These are phyloP conservation scores for Alternaria solani DNA, from an alignment of 2,329 filamentous ascomycete genomes.

Conservation along the genomic window DNA sequence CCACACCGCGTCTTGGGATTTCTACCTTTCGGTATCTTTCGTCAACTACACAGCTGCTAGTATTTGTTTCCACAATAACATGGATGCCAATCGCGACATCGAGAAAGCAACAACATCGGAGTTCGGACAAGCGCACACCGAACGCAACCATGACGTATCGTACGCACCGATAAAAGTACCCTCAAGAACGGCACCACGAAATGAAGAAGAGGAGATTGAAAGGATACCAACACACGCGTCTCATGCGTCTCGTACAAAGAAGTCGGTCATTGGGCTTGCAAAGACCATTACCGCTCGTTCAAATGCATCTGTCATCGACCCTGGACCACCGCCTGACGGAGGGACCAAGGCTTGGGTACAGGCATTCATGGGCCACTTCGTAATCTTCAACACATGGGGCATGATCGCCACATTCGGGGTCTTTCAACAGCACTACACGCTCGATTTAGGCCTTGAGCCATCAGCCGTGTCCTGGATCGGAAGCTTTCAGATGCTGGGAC, in stretches of 20 bases:
- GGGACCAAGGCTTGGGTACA: conserved; percentile 51
- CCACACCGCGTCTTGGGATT: not conserved
- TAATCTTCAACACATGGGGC: conserved; percentile 50
- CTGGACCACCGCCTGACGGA: conserved; percentile 50
- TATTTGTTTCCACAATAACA: not conserved
- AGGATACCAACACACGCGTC: conserved; percentile 15
- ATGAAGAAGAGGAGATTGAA: conserved; percentile 18
- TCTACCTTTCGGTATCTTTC: not conserved
- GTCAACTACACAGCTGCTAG: no score
- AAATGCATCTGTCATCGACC: conserved; percentile 45
- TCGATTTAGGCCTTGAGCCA: conserved; percentile 34
- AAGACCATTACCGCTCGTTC: conserved; percentile 42
- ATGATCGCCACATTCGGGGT: conserved; percentile 49
- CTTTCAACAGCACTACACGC: conserved; percentile 49
- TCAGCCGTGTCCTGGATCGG: conserved; percentile 63
- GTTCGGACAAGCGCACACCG: conserved; percentile 1
- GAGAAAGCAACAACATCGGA: conserved; percentile 21
- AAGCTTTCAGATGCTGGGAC: conserved; percentile 60
- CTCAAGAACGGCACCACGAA: not conserved
- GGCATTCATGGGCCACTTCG: conserved; percentile 48
- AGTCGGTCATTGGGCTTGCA: conserved; percentile 24
- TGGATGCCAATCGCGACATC: conserved; percentile 17
- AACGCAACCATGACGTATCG: conserved; percentile 8
- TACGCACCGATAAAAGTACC: conserved; percentile 14
- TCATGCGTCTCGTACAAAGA: conserved; percentile 18